A percentile compares a stretch with the other conserved stretches of the same genome.
Conservation (phyloP, 176 grass and related monocot species). For the Phoenix dactylifera region DNA sequence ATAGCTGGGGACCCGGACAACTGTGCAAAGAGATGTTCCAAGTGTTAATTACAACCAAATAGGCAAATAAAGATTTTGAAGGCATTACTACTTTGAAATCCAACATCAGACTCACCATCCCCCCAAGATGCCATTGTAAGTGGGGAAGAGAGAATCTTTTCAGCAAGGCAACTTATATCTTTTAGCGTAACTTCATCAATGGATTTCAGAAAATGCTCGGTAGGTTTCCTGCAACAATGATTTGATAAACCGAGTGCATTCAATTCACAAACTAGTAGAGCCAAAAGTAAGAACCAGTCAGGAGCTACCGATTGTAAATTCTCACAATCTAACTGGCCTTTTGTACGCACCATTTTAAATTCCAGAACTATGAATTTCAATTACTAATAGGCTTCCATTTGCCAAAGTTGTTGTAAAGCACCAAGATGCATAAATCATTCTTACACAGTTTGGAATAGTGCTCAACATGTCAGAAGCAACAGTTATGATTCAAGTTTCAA, state of each 20-base stretch:
- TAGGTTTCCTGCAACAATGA: slow-evolving; percentile 65
- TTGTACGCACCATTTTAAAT: background rate
- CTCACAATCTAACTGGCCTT: background rate
- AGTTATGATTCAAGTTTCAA: no score
- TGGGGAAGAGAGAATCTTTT: slow-evolving; percentile 73
- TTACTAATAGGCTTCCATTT: no score
- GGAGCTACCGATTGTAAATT: background rate
- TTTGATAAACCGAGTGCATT: background rate
- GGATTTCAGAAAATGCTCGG: slow-evolving; percentile 62
- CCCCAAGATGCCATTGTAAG: slow-evolving; percentile 87
- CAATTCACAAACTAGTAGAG: slow-evolving; percentile 9
- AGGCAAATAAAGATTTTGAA: no score
- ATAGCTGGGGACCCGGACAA: slow-evolving; percentile 69
- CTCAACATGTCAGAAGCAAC: no score
- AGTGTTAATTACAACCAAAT: background rate
- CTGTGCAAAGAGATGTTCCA: slow-evolving; percentile 31
- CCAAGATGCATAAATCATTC: no score
- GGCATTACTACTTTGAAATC: background rate
- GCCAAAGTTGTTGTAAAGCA: no score
- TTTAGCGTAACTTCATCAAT: slow-evolving; percentile 68
- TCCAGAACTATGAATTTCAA: background rate
- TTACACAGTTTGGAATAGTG: no score
- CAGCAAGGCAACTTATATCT: slow-evolving; percentile 62
- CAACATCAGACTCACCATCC: slow-evolving; percentile 44
- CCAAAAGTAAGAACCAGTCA: background rate